phyloP scores from a whole-genome alignment of 2,329 filamentous ascomycete genomes.

The Aspergillus sp. region DNA sequence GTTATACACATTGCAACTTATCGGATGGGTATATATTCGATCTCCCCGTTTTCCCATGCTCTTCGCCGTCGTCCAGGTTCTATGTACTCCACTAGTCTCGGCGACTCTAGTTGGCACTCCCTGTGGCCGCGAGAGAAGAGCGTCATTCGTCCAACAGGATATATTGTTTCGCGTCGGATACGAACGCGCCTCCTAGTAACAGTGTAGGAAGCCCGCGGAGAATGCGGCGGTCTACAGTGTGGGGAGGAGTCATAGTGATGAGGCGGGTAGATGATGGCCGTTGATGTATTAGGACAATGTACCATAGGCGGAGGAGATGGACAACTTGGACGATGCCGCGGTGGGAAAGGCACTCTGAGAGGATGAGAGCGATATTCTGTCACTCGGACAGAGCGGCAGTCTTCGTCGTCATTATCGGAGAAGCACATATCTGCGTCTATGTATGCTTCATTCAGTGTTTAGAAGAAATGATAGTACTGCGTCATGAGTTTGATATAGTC shows the following conservation, averaged over 20 bases:
- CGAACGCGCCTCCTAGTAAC: slow-evolving; percentile 12
- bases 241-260: not conserved
- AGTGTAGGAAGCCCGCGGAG: slow-evolving; percentile 15
- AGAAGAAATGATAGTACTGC: not conserved
- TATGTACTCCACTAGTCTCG: slow-evolving; percentile 15
- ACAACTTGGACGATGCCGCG: not conserved
- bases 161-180: slow-evolving; percentile 12
- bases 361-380: slow-evolving; percentile 12
- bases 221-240: slow-evolving; percentile 3
- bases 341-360: slow-evolving; percentile 10
- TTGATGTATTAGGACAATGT: slow-evolving; percentile 3
- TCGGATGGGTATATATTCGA: slow-evolving; percentile 19
- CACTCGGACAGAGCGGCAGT: slow-evolving; percentile 11
- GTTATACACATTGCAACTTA: not conserved
- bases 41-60: slow-evolving; percentile 3
- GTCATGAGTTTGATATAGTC: too few relatives aligned
- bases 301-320: not conserved
- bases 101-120: slow-evolving; percentile 4
- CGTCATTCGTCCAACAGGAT: not conserved
- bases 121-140: not conserved
- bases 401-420: slow-evolving; percentile 13
- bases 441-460: not conserved
- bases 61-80: slow-evolving; percentile 10
- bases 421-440: slow-evolving; percentile 18
- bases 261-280: slow-evolving; percentile 5